Conservation (phyloP, 129 eudicot genomes). For the Silybum marianum region DNA sequence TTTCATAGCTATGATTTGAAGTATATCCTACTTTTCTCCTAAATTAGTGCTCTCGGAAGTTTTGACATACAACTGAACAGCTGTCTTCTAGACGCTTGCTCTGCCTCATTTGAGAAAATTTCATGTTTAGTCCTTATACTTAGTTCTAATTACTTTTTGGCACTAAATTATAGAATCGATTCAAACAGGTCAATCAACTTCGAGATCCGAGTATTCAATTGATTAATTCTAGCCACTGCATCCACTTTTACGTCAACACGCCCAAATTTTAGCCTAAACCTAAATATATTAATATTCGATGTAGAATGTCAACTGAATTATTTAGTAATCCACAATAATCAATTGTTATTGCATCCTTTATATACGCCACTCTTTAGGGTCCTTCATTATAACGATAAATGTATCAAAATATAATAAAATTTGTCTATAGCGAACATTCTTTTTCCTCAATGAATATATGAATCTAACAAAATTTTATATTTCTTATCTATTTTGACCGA, state of each 20-base stretch:
- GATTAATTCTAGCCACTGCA: neutral
- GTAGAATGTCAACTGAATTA: neutral
- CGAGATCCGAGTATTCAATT: neutral
- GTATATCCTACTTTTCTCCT: neutral
- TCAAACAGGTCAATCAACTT: neutral
- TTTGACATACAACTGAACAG: constrained; percentile 18
- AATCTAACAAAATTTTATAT: too few species aligned
- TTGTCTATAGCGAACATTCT: too few species aligned
- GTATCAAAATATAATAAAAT: neutral
- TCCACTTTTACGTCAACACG: neutral
- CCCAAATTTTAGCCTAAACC: neutral
- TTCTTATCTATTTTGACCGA: neutral
- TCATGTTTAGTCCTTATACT: constrained; percentile 4
- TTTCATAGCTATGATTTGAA: neutral
- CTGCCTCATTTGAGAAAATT: constrained; percentile 4
- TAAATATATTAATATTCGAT: neutral
- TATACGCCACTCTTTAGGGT: neutral
- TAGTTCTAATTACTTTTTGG: neutral
- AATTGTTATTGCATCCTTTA: constrained; percentile 13
- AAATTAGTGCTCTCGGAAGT: constrained; percentile 22
- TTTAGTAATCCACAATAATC: neutral
- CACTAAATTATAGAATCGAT: neutral
- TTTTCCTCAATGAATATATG: too few species aligned
- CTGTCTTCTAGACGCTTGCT: constrained; percentile 23
- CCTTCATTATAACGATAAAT: neutral